phyloP scores from a whole-genome alignment of 2,329 filamentous ascomycete genomes.

The Aspergillus ustus region DNA sequence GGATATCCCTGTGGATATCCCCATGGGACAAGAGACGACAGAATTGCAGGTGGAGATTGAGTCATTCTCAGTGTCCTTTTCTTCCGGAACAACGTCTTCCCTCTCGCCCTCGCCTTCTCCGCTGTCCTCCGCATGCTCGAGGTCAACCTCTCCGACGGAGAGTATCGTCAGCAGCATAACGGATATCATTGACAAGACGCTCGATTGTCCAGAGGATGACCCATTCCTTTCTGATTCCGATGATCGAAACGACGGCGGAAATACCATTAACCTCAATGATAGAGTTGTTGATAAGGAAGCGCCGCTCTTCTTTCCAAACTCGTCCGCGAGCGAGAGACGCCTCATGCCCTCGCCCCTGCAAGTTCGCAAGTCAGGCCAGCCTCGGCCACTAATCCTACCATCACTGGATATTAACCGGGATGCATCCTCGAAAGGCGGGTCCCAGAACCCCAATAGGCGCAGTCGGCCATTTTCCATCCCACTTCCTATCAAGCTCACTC shows the following conservation, averaged over 20 bases:
- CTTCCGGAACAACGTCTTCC: slow-evolving; percentile 4
- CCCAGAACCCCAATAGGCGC: neutral
- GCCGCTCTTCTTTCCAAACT: neutral
- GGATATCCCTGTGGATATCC: slow-evolving; percentile 5
- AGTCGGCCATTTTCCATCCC: slow-evolving; percentile 22
- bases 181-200: slow-evolving; percentile 33
- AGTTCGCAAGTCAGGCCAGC: slow-evolving; percentile 7
- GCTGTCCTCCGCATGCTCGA: neutral
- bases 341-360: slow-evolving; percentile 18
- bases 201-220: slow-evolving; percentile 27
- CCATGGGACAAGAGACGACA: neutral
- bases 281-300: neutral
- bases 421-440: neutral
- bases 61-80: slow-evolving; percentile 17
- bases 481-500: slow-evolving; percentile 27
- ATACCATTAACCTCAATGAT: neutral
- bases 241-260: neutral
- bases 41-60: neutral
- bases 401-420: neutral
- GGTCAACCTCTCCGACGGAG: slow-evolving; percentile 17
- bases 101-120: neutral
- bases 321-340: neutral
- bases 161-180: slow-evolving; percentile 31
- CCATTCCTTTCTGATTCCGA: slow-evolving; percentile 30
- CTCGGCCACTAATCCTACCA: neutral